Evolutionary conservation across 257 asterid species (phyloP), one percentile per base, ranked within the genome.

Genomic region (Solanum infundibuliforme): DNA sequence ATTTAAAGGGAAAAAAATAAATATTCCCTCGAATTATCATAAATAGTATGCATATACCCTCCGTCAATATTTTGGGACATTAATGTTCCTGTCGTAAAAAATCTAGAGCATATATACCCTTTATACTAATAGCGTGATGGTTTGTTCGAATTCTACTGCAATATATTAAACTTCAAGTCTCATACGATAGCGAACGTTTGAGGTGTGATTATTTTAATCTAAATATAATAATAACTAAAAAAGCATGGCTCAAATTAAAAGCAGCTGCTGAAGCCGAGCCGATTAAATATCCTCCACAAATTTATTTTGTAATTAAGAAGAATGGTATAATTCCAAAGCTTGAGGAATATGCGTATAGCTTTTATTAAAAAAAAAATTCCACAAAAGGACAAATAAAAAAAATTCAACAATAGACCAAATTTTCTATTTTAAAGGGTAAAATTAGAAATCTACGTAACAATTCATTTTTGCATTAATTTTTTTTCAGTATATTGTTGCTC

Each of bases 301-400:
- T n/a, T 87, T 75, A n/a, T 25, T 10, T 88, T 9, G 18, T 66
- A 27, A 68, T 68, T 6, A 3, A 62, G 60, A 73, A 65, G 85
- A 89, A 35, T 76, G 90, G 88, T 48, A 84, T 89, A 84, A 89
- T 87, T 87, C 90, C 87, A 31, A 48, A 41, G 81, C 72, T 48
- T 35, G 36, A 41, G 87, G 91, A 76, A 89, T 89, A 87, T 84
- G 60, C 88, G 36, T 31, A 11, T 10, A 8, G 14, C 25, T 55
- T 14, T 48, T 88, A 20, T 21, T 41, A 13, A 36, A 8, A 25
- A 8, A 16, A 48, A 1, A 58, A 25, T 10, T 77, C 60, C 77
- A 84, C 58, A 36, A 35, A 62, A 84, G 16, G 36, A 62, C 60
- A 84, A 65, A 65, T 11, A 25, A 2, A 48, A 46, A 0, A 34